These are phyloP conservation scores for Monilinia laxa DNA, from an alignment of 2,329 filamentous ascomycete species.

Conservation along the genomic window DNA sequence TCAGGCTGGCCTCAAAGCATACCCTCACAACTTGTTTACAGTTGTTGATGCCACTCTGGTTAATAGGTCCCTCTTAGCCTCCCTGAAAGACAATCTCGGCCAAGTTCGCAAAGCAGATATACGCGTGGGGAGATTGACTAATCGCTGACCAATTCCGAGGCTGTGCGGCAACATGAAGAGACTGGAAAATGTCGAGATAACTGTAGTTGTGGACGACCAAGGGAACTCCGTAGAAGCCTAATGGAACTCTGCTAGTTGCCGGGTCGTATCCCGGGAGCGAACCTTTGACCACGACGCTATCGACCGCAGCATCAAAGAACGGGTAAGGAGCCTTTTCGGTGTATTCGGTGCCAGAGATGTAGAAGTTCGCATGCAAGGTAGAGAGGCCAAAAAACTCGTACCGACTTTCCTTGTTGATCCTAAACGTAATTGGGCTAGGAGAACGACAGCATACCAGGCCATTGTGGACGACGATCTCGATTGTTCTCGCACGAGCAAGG, in stretches of 20 bases:
- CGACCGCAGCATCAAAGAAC: neutral
- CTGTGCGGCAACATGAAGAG: neutral
- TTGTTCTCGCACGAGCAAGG: neutral
- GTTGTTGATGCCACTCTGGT: neutral
- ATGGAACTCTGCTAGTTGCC: neutral
- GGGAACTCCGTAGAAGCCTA: neutral
- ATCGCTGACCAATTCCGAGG: neutral
- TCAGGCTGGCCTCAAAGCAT: neutral
- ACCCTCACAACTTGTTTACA: neutral
- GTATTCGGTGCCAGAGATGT: neutral
- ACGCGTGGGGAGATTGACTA: neutral
- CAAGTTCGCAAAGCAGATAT: neutral
- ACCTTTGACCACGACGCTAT: neutral
- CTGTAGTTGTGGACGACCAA: rapidly evolving
- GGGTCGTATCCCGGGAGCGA: too few species aligned
- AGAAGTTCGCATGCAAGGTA: neutral
- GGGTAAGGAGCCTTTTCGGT: neutral
- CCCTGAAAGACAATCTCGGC: neutral
- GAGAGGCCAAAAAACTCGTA: neutral
- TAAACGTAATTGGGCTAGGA: neutral
- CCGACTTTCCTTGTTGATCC: neutral
- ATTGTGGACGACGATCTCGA: neutral
- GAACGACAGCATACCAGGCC: neutral
- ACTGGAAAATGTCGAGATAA: neutral
- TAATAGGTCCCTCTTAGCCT: neutral